Percentiles rank a stretch among this genome's conserved stretches.
Conservation (phyloP, 768 basidiomycete species). For the Mrakia hoshinonis region DNA sequence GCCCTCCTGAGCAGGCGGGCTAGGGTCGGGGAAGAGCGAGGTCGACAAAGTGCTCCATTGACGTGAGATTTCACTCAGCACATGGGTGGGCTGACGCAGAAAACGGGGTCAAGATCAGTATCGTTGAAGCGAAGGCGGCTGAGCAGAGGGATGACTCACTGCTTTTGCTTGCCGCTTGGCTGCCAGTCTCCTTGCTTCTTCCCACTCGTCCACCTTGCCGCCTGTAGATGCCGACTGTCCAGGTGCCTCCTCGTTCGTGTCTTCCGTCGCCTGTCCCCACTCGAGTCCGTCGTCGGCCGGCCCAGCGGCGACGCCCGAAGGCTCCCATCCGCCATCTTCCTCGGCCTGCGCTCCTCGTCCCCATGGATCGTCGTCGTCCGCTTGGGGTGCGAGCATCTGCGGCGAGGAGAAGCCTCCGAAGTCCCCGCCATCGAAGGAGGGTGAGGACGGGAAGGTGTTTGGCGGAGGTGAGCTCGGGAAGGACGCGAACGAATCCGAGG, state of each 20-base stretch:
- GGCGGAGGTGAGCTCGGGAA: background rate
- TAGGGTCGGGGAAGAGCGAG: background rate
- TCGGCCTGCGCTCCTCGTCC: background rate
- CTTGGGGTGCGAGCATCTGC: background rate
- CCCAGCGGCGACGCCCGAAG: background rate
- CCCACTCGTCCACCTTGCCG: conserved; percentile 20
- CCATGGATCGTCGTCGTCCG: conserved; percentile 13
- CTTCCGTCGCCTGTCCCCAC: background rate
- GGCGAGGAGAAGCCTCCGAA: conserved; percentile 13
- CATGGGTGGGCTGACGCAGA: background rate
- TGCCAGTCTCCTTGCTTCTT: conserved; percentile 12
- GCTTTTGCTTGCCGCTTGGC: conserved; percentile 12
- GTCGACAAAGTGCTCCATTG: conserved; percentile 2
- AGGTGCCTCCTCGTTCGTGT: background rate
- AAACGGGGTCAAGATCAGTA: background rate
- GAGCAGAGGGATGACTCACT: conserved; percentile 1
- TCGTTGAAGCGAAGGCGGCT: background rate
- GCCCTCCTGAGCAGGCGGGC: background rate
- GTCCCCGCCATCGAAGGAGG: conserved; percentile 13
- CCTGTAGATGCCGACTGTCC: background rate
- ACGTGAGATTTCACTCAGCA: background rate
- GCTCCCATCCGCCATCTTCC: conserved; percentile 13
- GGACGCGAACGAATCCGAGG: background rate
- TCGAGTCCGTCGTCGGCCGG: conserved; percentile 1
- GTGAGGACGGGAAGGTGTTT: background rate